Evolutionary conservation across 768 basidiomycete species (phyloP).

Genomic region (Sarcodon sp.): DNA sequence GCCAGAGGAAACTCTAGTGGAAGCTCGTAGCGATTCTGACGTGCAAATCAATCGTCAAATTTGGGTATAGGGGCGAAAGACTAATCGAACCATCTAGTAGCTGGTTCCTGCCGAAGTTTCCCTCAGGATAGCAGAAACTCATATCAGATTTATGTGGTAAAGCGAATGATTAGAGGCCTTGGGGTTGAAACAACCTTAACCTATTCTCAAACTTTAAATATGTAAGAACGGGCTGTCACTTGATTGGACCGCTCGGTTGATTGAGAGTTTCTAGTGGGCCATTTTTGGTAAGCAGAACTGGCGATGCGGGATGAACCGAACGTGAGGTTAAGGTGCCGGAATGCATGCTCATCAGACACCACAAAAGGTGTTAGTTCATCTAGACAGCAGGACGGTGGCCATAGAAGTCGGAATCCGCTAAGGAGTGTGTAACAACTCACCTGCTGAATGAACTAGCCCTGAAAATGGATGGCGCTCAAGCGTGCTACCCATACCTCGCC

Average conservation of each 20-base stretch:
- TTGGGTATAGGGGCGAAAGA: slow-evolving; percentile 95
- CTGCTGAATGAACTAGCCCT: slow-evolving; percentile 86
- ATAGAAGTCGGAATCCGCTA: slow-evolving; percentile 80
- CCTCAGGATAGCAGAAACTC: slow-evolving; percentile 60
- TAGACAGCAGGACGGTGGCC: slow-evolving; percentile 83
- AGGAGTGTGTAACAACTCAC: slow-evolving; percentile 85
- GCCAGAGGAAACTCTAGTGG: slow-evolving; percentile 95
- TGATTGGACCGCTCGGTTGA: slow-evolving; percentile 35
- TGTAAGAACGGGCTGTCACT: slow-evolving; percentile 43
- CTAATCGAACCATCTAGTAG: slow-evolving; percentile 92
- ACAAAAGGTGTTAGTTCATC: slow-evolving; percentile 78
- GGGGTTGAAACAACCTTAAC: slow-evolving; percentile 82
- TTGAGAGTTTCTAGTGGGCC: slow-evolving; percentile 64
- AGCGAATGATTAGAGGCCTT: slow-evolving; percentile 89
- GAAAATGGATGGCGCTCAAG: slow-evolving; percentile 87
- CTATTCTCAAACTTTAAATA: slow-evolving; percentile 67
- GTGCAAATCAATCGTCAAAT: slow-evolving; percentile 93
- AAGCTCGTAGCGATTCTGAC: slow-evolving; percentile 93
- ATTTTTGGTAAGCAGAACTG: slow-evolving; percentile 67
- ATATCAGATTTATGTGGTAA: slow-evolving; percentile 47
- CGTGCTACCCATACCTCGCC: slow-evolving; percentile 77
- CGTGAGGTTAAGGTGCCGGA: slow-evolving; percentile 71
- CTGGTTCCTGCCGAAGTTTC: slow-evolving; percentile 89
- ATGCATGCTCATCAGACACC: slow-evolving; percentile 77
- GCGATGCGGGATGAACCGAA: slow-evolving; percentile 62